Percentiles rank a stretch among this genome's conserved stretches.
These are phyloP conservation scores for Neltuma alba DNA, from an alignment of 306 rosid genomes.

Conservation along the genomic window DNA sequence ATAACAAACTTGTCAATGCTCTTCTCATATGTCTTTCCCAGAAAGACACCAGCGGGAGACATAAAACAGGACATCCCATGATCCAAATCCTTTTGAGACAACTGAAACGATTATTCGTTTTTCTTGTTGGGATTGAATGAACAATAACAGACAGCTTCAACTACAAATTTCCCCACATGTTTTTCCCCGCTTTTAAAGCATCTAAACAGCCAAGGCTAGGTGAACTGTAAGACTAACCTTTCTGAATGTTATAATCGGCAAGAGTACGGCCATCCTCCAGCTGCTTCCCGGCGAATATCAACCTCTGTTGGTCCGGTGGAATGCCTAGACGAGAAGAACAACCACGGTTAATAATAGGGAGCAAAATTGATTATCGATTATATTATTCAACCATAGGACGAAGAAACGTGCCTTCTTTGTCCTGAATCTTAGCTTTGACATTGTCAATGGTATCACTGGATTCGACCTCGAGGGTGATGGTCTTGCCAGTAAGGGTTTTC, in stretches of 20 bases:
- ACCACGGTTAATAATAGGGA: background rate
- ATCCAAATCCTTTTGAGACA: background rate
- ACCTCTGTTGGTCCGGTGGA: conserved; percentile 97
- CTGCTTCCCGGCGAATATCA: conserved; percentile 97
- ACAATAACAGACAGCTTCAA: background rate
- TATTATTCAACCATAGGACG: background rate
- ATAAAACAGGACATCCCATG: background rate
- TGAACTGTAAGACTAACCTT: conserved; percentile 47
- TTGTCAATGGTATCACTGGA: conserved; percentile 94
- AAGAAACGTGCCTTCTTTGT: conserved; percentile 73
- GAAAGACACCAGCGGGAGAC: background rate
- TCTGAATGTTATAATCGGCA: conserved; percentile 95
- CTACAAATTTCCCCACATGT: no score
- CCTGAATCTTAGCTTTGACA: conserved; percentile 93
- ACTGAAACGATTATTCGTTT: background rate
- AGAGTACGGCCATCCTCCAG: conserved; percentile 98
- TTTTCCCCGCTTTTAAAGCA: background rate
- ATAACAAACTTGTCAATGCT: background rate
- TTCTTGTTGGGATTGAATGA: background rate
- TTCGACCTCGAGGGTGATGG: conserved; percentile 99
- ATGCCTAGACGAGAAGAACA: conserved; percentile 51
- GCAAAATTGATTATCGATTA: background rate
- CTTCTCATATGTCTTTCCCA: background rate
- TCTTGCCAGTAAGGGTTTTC: conserved; percentile 98
- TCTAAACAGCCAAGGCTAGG: background rate